Evolutionary conservation across 352 stramenopile species (phyloP), one percentile per base, ranked within the genome.

Genomic region (Aphanomyces cochlioides): DNA sequence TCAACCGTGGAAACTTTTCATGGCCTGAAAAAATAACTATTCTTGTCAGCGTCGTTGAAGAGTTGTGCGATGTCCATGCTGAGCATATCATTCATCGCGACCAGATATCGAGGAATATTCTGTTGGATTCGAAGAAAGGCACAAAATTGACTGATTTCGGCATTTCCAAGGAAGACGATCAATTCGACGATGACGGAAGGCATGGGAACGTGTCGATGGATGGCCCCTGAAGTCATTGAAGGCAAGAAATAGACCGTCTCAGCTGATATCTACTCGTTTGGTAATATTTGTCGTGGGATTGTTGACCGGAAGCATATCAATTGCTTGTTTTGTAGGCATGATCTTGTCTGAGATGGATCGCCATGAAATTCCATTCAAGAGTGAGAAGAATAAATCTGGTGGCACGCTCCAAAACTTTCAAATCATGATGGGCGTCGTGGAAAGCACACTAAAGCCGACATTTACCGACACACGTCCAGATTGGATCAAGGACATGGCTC

Each of bases 11-110:
- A 92, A n/a, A 66, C 92, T 41, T 89, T 77, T 76, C 83, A 80
- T 77, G 80, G 70, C 83, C 81, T 60, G 83, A 92, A 68, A 95
- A 93, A 74, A 87, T 91, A 61, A 84, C 76, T 41, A 92, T 92
- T 67, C 83, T 87, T 28, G 84, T 92, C 47, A 80, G 90, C 45
- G 37, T 67, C 36, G 37, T 50, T n/a, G 43, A 50, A 50, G 43
- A 1, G 17, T n/a, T 50, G 10, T 50, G 43, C 78, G 7, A 58
- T 21, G 15, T 58, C 15, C 50, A 58, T 3, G 15, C 50, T 17
- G 8, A 21, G 15, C 19, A 58, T 21, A 21, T 58, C 50, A 58
- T 58, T 19, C 50, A 58, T 58, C 50, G 50, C 15, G 50, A 58
- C 36, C 36, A 4, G 17, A 58, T 4, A 36, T 58, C 50, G 15